Evolutionary conservation across 495 filamentous ascomycete species (phyloP).

Genomic region (Penicillium paxilli): DNA sequence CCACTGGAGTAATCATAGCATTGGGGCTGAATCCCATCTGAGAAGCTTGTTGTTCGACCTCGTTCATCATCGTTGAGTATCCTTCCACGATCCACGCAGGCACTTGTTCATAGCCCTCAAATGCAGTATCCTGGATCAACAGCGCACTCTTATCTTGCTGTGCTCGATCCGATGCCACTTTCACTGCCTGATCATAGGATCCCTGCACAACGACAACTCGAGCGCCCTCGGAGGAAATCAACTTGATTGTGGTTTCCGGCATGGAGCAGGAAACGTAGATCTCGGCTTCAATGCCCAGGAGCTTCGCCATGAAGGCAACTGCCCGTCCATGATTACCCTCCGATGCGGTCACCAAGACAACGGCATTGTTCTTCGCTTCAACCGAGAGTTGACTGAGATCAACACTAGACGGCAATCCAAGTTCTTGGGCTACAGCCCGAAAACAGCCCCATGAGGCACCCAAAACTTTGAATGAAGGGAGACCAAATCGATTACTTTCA

Average conservation of each 20-base stretch:
- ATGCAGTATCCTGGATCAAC: slow-evolving; percentile 67
- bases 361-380: slow-evolving; percentile 26
- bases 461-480: slow-evolving; percentile 76
- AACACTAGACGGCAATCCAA: slow-evolving; percentile 37
- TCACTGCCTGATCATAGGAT: slow-evolving; percentile 61
- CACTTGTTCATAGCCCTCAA: slow-evolving; percentile 61
- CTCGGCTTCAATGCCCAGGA: slow-evolving; percentile 47
- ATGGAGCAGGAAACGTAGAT: slow-evolving; percentile 60
- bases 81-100: slow-evolving; percentile 73
- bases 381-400: slow-evolving; percentile 39
- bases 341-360: slow-evolving; percentile 55
- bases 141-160: slow-evolving; percentile 33
- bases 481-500: slow-evolving; percentile 57
- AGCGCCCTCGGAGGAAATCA: slow-evolving; percentile 60
- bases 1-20: slow-evolving; percentile 57
- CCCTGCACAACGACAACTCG: slow-evolving; percentile 50
- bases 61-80: slow-evolving; percentile 66
- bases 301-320: slow-evolving; percentile 61
- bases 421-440: slow-evolving; percentile 47
- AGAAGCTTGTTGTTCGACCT: slow-evolving; percentile 57
- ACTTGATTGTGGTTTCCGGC: slow-evolving; percentile 46
- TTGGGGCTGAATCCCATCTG: slow-evolving; percentile 28
- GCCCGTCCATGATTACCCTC: slow-evolving; percentile 76
- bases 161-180: slow-evolving; percentile 37
- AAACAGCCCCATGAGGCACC: slow-evolving; percentile 74